Evolutionary conservation across 116 monocot genomes (phyloP).

Genomic region (Trichopus zeylanicus): DNA sequence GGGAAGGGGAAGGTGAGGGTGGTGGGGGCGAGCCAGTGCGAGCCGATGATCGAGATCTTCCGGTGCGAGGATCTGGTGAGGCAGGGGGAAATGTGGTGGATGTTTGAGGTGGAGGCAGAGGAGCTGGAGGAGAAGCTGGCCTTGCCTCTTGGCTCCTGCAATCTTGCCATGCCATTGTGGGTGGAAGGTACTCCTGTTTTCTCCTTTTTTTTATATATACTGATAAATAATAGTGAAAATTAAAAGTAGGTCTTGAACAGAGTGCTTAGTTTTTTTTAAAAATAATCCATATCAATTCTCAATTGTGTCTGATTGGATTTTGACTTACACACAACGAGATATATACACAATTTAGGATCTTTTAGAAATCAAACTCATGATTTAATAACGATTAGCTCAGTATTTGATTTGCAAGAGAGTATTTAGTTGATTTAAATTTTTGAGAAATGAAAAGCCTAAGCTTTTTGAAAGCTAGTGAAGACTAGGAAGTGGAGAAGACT

Average conservation of each 20-base stretch:
- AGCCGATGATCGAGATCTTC: constrained; percentile 61
- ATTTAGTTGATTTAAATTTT: too few relatives aligned
- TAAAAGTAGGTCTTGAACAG: neutral
- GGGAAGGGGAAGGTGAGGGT: constrained; percentile 24
- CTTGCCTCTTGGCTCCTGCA: constrained; percentile 48
- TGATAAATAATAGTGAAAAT: neutral
- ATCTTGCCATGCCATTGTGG: constrained; percentile 45
- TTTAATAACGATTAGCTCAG: too few relatives aligned
- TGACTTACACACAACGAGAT: too few relatives aligned
- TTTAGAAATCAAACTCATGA: too few relatives aligned
- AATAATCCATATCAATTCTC: too few relatives aligned
- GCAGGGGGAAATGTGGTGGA: constrained; percentile 48
- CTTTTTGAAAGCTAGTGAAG: too few relatives aligned
- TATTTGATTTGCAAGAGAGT: too few relatives aligned
- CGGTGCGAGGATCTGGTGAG: constrained; percentile 47
- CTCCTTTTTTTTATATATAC: neutral
- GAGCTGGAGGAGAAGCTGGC: constrained; percentile 53
- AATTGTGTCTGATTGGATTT: too few relatives aligned
- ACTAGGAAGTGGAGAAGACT: too few relatives aligned
- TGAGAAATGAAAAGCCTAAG: too few relatives aligned
- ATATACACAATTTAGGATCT: too few relatives aligned
- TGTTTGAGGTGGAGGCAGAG: constrained; percentile 37
- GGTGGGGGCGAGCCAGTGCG: constrained; percentile 33
- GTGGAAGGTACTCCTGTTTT: constrained; percentile 24
- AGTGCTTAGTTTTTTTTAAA: neutral